phyloP scores from a whole-genome alignment of 352 stramenopile genomes.

The Phytophthora foliorum region DNA sequence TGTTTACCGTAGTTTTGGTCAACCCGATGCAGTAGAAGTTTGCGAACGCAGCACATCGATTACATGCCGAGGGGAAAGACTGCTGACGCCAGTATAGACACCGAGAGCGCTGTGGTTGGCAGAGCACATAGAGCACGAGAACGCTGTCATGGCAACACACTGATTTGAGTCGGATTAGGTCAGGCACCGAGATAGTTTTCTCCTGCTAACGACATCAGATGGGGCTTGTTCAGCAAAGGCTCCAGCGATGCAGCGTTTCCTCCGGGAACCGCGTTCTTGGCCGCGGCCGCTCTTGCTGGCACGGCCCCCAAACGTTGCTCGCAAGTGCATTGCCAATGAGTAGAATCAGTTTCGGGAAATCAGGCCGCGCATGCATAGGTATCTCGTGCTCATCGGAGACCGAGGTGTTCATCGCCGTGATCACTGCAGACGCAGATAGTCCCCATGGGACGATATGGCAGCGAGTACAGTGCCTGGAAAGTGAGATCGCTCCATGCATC shows the following conservation, averaged over 20 bases:
- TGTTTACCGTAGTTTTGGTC: background rate
- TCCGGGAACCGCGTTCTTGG: background rate
- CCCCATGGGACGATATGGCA: constrained; percentile 22
- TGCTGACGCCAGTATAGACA: constrained; percentile 38
- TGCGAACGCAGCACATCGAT: background rate
- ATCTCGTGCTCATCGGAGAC: background rate
- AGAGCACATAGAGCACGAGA: constrained; percentile 7
- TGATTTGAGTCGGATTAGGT: constrained; percentile 27
- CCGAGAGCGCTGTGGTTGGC: constrained; percentile 5
- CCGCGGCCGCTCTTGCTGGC: constrained; percentile 17
- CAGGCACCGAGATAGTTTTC: constrained; percentile 23
- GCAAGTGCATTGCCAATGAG: constrained; percentile 22
- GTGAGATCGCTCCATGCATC: constrained; percentile 16
- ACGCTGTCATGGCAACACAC: constrained; percentile 20
- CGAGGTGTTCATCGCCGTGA: background rate
- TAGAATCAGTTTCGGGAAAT: too few species aligned
- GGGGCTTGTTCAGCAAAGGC: background rate
- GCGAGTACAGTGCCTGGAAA: constrained; percentile 1
- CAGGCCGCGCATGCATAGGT: constrained; percentile 13
- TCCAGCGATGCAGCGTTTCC: background rate
- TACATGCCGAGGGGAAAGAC: constrained; percentile 35
- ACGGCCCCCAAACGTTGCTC: constrained; percentile 12
- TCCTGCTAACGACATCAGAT: constrained; percentile 20
- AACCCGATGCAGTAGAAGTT: background rate
- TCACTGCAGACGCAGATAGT: background rate